Conservation (phyloP, 805 yeast species). For the Metschnikowia borealis region DNA sequence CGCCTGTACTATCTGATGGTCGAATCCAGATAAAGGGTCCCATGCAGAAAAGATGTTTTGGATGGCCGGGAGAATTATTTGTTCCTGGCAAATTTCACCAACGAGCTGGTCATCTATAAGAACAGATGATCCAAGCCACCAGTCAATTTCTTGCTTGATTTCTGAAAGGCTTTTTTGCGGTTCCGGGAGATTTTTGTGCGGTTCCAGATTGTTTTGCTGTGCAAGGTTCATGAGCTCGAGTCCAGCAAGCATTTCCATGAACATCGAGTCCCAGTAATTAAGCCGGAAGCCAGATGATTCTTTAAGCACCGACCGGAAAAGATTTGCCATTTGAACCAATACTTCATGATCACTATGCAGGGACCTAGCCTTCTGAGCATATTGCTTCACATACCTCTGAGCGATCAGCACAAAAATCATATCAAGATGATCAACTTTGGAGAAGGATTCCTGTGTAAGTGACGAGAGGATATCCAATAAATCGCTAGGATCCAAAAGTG, state of each 20-base stretch:
- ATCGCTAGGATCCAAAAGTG: not conserved
- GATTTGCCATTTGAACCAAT: constrained; percentile 10
- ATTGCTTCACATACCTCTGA: constrained; percentile 3
- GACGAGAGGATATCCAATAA: constrained; percentile 5
- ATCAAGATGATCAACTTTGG: constrained; percentile 2
- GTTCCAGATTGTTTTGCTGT: no score
- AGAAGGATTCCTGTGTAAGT: constrained; percentile 3
- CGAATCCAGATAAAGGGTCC: constrained; percentile 7
- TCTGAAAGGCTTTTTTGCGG: not conserved
- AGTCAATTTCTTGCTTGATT: constrained; percentile 5
- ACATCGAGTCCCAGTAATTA: constrained; percentile 14
- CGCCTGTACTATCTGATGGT: constrained; percentile 6
- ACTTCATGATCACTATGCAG: not conserved
- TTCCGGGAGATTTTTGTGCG: no score
- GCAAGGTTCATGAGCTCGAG: not conserved
- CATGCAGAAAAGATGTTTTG: not conserved
- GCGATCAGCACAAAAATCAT: constrained; percentile 8
- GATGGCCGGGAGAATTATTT: constrained; percentile 7
- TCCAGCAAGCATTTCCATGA: constrained; percentile 4
- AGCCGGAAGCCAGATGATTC: not conserved
- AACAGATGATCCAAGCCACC: constrained; percentile 15
- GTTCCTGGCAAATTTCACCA: constrained; percentile 7
- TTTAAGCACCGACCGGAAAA: constrained; percentile 2
- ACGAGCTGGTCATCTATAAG: constrained; percentile 10
- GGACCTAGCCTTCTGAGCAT: not conserved